A percentile compares a stretch with the other conserved stretches of the same genome.
phyloP scores from a whole-genome alignment of 352 stramenopile genomes.

The Globisporangium splendens region DNA sequence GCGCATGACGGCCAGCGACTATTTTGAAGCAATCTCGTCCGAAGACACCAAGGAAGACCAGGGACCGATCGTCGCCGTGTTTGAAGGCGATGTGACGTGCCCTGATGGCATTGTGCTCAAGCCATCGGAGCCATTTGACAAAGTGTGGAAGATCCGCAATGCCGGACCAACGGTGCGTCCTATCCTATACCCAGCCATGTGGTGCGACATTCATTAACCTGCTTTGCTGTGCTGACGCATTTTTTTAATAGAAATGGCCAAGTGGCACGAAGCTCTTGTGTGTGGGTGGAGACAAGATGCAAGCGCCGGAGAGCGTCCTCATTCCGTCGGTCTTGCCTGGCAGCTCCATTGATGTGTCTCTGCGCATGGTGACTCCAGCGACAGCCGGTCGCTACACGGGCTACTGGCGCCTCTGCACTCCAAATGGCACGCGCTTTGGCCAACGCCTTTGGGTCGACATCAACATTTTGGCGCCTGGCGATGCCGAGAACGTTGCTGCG shows the following conservation, averaged over 20 bases:
- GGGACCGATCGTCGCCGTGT: slow-evolving; percentile 68
- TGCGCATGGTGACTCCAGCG: slow-evolving; percentile 56
- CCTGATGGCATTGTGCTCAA: slow-evolving; percentile 77
- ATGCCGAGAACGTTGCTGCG: slow-evolving; percentile 19
- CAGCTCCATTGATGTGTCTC: slow-evolving; percentile 69
- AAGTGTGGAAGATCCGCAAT: slow-evolving; percentile 88
- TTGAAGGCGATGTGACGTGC: slow-evolving; percentile 85
- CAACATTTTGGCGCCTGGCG: slow-evolving; percentile 33
- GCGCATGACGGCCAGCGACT: slow-evolving; percentile 65
- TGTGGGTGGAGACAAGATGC: slow-evolving; percentile 73
- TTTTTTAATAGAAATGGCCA: slow-evolving; percentile 52
- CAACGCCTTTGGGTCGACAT: slow-evolving; percentile 89
- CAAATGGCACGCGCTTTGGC: slow-evolving; percentile 79
- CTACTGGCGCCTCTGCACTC: slow-evolving; percentile 85
- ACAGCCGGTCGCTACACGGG: slow-evolving; percentile 72
- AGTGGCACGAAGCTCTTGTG: slow-evolving; percentile 62
- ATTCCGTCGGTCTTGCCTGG: slow-evolving; percentile 66
- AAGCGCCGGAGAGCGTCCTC: slow-evolving; percentile 62
- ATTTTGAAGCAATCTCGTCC: slow-evolving; percentile 64
- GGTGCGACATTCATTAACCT: background rate
- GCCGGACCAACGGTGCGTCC: slow-evolving; percentile 41
- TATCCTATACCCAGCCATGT: background rate
- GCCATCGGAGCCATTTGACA: slow-evolving; percentile 69
- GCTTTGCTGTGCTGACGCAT: background rate
- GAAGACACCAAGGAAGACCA: slow-evolving; percentile 73